Evolutionary conservation across 1,284 basidiomycete genomes (phyloP).

Genomic region (Schizophyllum amplum): DNA sequence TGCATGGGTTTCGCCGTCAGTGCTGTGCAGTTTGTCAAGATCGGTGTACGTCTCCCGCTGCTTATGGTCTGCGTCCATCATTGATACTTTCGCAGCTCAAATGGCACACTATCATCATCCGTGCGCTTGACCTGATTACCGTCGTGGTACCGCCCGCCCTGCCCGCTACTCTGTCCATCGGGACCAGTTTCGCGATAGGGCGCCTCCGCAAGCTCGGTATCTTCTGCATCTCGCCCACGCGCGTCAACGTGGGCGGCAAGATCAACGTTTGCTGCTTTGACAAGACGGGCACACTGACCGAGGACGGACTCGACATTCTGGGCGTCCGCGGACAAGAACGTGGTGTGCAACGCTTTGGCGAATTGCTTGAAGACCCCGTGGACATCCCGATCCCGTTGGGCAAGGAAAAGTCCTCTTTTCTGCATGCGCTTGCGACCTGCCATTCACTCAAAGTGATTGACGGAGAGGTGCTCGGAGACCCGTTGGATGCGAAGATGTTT

Average conservation of each 20-base stretch:
- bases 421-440: constrained; percentile 93
- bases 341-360: constrained; percentile 74
- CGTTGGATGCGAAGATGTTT: constrained; percentile 96
- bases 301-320: constrained; percentile 96
- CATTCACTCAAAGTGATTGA: constrained; percentile 93
- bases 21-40: constrained; percentile 85
- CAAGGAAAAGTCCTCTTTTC: constrained; percentile 75
- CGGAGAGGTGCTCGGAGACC: constrained; percentile 88
- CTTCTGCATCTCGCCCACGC: constrained; percentile 95
- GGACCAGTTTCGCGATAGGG: constrained; percentile 91
- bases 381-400: constrained; percentile 83
- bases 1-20: constrained; percentile 83
- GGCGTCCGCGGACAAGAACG: constrained; percentile 83
- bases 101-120: constrained; percentile 88
- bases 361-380: constrained; percentile 81
- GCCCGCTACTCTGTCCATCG: constrained; percentile 95
- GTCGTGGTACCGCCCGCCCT: constrained; percentile 97
- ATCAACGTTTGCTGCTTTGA: constrained; percentile 99
- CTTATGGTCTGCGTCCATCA: background rate
- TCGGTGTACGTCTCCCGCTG: constrained; percentile 56
- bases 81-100: constrained; percentile 43
- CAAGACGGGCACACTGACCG: constrained; percentile 98
- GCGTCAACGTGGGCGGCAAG: constrained; percentile 95
- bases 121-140: constrained; percentile 95
- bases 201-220: constrained; percentile 86